Conservation (phyloP, 163 green algal species). For the Coccomyxa subellipsoidea region DNA sequence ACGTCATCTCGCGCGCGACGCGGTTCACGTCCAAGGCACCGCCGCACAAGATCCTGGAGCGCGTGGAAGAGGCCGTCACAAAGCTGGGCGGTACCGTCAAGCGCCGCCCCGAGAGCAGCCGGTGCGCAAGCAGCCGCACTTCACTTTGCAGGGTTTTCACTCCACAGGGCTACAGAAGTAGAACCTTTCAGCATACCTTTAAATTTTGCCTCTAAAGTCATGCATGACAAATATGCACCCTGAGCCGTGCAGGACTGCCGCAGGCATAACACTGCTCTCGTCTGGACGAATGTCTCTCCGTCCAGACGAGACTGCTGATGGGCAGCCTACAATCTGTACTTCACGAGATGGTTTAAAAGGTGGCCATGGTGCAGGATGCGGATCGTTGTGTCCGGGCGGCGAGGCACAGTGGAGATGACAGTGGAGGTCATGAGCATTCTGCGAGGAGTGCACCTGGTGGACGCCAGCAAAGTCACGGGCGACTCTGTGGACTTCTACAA, state of each 20-base stretch:
- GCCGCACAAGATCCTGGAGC: conserved; percentile 9
- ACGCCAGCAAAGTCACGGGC: not conserved
- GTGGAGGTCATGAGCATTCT: conserved; percentile 15
- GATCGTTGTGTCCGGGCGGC: not conserved
- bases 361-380: not conserved
- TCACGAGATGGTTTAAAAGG: no score
- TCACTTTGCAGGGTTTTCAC: no score
- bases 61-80: conserved; percentile 30
- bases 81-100: conserved; percentile 26
- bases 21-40: conserved; percentile 31
- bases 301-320: no score
- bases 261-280: no score
- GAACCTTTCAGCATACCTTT: no score
- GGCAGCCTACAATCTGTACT: no score
- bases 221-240: no score
- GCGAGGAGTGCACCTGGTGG: conserved; percentile 1
- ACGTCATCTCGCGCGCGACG: conserved; percentile 33
- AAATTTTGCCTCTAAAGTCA: no score
- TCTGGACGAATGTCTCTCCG: no score
- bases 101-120: not conserved
- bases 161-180: no score
- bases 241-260: no score
- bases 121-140: not conserved
- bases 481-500: conserved; percentile 19
- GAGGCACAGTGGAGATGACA: not conserved